Percentiles rank a stretch among this genome's conserved stretches.
Conservation (phyloP, 257 asterid species). For the Scutellaria barbata region DNA sequence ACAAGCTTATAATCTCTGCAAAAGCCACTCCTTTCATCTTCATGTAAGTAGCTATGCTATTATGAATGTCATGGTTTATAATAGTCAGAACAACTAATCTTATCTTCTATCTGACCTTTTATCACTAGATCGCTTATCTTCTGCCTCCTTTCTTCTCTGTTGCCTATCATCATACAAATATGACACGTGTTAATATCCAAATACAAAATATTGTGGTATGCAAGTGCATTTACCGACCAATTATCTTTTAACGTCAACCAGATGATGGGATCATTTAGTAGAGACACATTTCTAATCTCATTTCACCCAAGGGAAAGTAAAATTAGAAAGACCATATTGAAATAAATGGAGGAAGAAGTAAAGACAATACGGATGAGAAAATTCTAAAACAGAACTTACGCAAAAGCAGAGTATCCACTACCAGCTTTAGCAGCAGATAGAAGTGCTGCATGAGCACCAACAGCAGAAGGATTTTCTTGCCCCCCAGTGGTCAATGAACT, state of each 20-base stretch:
- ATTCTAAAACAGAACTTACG: constrained; percentile 61
- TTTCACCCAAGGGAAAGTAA: constrained; percentile 16
- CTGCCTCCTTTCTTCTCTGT: constrained; percentile 66
- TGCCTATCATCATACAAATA: constrained; percentile 47
- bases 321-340: not conserved
- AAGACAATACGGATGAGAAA: constrained; percentile 1
- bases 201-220: constrained; percentile 1
- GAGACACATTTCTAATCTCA: not conserved
- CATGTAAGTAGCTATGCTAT: constrained; percentile 1
- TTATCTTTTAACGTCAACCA: constrained; percentile 2
- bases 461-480: constrained; percentile 65
- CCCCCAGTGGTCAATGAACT: constrained; percentile 49
- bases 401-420: constrained; percentile 92
- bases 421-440: constrained; percentile 88
- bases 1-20: constrained; percentile 9
- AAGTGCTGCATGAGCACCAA: constrained; percentile 72
- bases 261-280: not conserved
- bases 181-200: constrained; percentile 13
- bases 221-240: not conserved
- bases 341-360: not conserved
- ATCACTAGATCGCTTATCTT: constrained; percentile 58
- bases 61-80: constrained; percentile 9
- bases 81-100: not conserved
- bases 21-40: constrained; percentile 17
- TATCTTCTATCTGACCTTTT: constrained; percentile 56